These are phyloP conservation scores for Rhynchosporium graminicola DNA, from an alignment of 2,329 filamentous ascomycete genomes.

Conservation along the genomic window DNA sequence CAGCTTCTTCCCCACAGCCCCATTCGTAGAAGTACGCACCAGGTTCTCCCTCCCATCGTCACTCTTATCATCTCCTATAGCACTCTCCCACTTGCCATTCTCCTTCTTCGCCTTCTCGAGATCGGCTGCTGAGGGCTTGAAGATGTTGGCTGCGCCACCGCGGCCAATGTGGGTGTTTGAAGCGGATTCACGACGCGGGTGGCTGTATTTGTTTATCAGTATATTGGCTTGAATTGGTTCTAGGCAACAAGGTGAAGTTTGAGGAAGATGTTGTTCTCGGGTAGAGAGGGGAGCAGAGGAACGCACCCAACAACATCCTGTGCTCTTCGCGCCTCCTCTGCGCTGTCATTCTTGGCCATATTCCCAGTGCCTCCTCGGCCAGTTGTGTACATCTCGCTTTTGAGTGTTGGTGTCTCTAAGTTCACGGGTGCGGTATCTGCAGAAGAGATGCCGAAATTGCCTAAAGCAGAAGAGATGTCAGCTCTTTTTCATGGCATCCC, in stretches of 20 bases:
- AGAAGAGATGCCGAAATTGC: constrained; percentile 64
- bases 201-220: constrained; percentile 13
- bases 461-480: constrained; percentile 32
- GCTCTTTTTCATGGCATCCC: not conserved
- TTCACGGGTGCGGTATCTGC: constrained; percentile 58
- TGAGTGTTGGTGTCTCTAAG: constrained; percentile 80
- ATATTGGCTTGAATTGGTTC: not conserved
- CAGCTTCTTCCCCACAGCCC: not conserved
- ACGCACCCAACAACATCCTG: constrained; percentile 77
- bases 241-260: not conserved
- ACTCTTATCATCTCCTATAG: constrained; percentile 34
- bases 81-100: constrained; percentile 35
- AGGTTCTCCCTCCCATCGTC: constrained; percentile 14
- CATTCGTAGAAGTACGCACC: not conserved
- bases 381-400: constrained; percentile 81
- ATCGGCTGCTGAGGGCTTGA: constrained; percentile 47
- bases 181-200: constrained; percentile 54
- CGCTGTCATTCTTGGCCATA: constrained; percentile 75
- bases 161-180: constrained; percentile 68
- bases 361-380: constrained; percentile 87
- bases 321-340: constrained; percentile 70
- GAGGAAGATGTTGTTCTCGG: not conserved
- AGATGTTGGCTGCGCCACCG: constrained; percentile 74
- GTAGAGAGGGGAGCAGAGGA: constrained; percentile 3
- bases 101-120: constrained; percentile 38